phyloP scores from a whole-genome alignment of 257 asterid genomes.

The Coffea canephora region DNA sequence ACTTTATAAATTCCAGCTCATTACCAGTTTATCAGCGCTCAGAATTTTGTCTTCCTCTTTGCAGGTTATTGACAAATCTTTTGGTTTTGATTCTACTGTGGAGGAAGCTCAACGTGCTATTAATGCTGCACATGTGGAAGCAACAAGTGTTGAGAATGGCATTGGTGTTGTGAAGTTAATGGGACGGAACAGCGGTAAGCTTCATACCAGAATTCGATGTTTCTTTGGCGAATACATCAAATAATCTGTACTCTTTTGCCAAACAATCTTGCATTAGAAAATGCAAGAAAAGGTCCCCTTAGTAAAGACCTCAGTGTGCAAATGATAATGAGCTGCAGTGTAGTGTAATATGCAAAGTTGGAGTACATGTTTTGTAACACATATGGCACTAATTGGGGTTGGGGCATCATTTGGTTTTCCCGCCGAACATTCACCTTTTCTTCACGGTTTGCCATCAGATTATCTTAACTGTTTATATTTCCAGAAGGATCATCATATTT shows the following conservation, averaged over 20 bases:
- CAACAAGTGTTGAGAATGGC: conserved; percentile 86
- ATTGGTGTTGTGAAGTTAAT: conserved; percentile 88
- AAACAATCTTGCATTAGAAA: not conserved
- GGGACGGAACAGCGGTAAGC: conserved; percentile 85
- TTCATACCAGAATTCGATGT: not conserved
- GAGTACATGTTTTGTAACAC: not conserved
- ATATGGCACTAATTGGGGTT: not conserved
- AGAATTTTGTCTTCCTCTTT: conserved; percentile 12
- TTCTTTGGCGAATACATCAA: not conserved
- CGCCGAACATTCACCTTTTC: not conserved
- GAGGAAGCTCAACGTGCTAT: conserved; percentile 99
- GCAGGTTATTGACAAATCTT: conserved; percentile 87
- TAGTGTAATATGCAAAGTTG: not conserved
- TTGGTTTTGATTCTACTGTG: conserved; percentile 92
- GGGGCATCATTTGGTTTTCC: not conserved
- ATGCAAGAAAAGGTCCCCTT: not conserved
- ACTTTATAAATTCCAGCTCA: conserved; percentile 3
- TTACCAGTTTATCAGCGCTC: not conserved
- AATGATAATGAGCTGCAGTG: no score
- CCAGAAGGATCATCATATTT: not conserved
- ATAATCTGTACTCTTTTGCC: not conserved
- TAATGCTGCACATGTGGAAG: conserved; percentile 94
- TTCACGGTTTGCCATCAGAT: not conserved
- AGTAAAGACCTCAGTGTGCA: not conserved
- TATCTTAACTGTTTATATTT: not conserved